Percentiles rank a stretch among this genome's conserved stretches.
Evolutionary conservation across 2,329 filamentous ascomycete genomes (phyloP).

Genomic region (Aspergillus floridensis): DNA sequence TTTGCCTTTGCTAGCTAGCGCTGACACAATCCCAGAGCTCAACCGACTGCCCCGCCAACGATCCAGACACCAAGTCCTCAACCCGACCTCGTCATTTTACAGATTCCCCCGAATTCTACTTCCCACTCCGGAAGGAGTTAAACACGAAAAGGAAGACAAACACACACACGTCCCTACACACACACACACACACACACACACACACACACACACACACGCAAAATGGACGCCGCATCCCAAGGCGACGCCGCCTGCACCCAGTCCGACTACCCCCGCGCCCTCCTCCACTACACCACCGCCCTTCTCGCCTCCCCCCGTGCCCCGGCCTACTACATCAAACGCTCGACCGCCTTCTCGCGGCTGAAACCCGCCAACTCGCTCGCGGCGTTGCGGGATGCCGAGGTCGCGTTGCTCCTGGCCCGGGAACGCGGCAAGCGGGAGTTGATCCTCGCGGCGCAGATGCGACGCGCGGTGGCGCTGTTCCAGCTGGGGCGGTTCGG

Average conservation of each 20-base stretch:
- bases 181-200: not conserved
- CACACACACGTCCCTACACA: not conserved
- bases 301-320: conserved; percentile 62
- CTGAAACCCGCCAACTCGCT: conserved; percentile 45
- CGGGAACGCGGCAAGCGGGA: conserved; percentile 69
- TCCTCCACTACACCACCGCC: conserved; percentile 66
- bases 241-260: conserved; percentile 62
- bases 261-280: conserved; percentile 65
- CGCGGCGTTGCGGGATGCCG: conserved; percentile 66
- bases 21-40: not conserved
- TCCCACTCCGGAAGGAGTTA: no score
- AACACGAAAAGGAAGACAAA: no score
- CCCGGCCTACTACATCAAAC: conserved; percentile 76
- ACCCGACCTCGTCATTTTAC: no score
- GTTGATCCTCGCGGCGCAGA: conserved; percentile 75
- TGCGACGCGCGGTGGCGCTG: conserved; percentile 72
- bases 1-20: not conserved
- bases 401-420: conserved; percentile 62
- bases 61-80: no score
- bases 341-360: conserved; percentile 74
- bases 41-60: no score
- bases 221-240: conserved; percentile 54
- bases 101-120: no score
- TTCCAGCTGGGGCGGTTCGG: conserved; percentile 69
- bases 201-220: not conserved